Base-by-base conservation (phyloP, 1,284 basidiomycete genomes). In the Waitea zeae region DNA sequence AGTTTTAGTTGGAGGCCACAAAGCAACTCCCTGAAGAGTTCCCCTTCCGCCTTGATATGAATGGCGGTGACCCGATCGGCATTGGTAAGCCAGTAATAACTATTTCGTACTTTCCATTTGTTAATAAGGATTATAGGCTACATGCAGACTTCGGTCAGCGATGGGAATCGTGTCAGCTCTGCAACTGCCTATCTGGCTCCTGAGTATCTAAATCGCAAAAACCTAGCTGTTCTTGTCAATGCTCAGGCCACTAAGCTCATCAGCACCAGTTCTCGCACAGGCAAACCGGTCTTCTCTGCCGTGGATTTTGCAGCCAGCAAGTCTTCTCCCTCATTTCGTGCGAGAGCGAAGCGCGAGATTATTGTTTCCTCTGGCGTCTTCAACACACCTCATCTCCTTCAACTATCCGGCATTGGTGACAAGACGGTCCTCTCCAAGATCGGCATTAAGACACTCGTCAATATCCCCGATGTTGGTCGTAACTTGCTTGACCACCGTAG, bases 361-460 rank as follows among this genome's bases (percentile, higher is more conserved):
- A 22, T 35, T 26, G 15, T 36, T 47, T 50, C 37, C 39, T 20
- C 18, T 45, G 51, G 46, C 36, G 44, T 17, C 49, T 50, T 50
- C 29, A 35, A 48, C 38, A 42, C 44, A 30, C 46, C 50, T 31
- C 35, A 35, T 7, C 33, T 53, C 13, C 43, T 52, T 17, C 42
- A 52, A 44, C 46, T 46, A 29, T 51, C 43, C 9, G 52, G 52
- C 37, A 48, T 54, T 40, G 52, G 52, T 12, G 41, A 47, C 39
- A 35, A 38, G 20, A 33, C 31, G 9, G 44, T 53, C 3, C 48
- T 62, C 7, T 15, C 19, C 22, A 36, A 38, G 7, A 41, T 49
- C 11, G 50, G 51, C 14, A 51, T 56, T 35, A n/a, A n/a, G n/a
- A n/a, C n/a, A n/a, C n/a, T n/a, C n/a, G n/a, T n/a, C n/a, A n/a